Percentiles rank a stretch among this genome's conserved stretches.
phyloP scores from a whole-genome alignment of 345 rosid species.

The Cardiospermum halicacabum region DNA sequence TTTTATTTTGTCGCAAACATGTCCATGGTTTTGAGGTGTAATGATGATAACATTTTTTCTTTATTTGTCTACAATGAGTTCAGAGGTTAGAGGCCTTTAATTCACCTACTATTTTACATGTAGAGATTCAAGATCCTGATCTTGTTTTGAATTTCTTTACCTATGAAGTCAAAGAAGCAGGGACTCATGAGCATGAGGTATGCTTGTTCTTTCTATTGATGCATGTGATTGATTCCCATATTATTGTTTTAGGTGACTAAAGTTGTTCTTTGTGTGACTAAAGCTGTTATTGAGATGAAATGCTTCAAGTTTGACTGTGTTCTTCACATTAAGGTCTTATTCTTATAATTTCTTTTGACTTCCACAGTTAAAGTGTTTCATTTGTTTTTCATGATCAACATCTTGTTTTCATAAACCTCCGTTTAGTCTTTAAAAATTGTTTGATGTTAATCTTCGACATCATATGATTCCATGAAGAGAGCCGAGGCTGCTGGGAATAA shows the following conservation, averaged over 20 bases:
- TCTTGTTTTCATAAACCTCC: background rate
- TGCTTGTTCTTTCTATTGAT: background rate
- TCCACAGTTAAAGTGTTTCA: too few species aligned
- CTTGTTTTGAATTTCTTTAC: constrained; percentile 70
- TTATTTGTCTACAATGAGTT: background rate
- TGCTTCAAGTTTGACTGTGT: constrained; percentile 99
- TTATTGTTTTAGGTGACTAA: constrained; percentile 51
- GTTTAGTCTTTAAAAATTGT: background rate
- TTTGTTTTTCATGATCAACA: too few species aligned
- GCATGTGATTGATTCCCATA: constrained; percentile 3
- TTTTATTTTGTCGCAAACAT: constrained; percentile 78
- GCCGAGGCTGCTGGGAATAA: constrained; percentile 94
- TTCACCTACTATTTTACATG: constrained; percentile 11
- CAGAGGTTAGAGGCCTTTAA: background rate
- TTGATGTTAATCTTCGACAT: constrained; percentile 12
- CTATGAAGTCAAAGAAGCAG: constrained; percentile 77
- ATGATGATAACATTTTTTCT: background rate
- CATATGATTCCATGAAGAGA: constrained; percentile 88
- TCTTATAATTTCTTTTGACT: too few species aligned
- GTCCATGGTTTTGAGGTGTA: constrained; percentile 98
- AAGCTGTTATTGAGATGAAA: constrained; percentile 91
- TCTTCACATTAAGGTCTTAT: constrained; percentile 82
- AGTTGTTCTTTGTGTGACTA: constrained; percentile 80
- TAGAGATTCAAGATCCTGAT: constrained; percentile 97
- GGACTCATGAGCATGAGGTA: constrained; percentile 92